A percentile compares a stretch with the other conserved stretches of the same genome.
phyloP scores from a whole-genome alignment of 768 basidiomycete species.

The Chalciporus piperatus region DNA sequence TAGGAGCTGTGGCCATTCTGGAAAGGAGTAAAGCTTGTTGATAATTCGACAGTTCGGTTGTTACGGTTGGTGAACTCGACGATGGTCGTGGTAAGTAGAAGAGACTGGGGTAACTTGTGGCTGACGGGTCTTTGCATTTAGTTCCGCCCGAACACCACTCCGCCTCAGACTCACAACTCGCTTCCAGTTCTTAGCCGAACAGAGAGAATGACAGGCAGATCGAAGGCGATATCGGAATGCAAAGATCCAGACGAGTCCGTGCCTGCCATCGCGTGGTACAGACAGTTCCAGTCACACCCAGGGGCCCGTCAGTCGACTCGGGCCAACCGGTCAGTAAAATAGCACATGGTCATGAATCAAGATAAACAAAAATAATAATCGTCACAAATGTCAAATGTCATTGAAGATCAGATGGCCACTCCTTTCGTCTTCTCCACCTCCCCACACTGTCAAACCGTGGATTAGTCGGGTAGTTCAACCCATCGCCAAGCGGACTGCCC shows the following conservation, averaged over 20 bases:
- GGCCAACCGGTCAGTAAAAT: neutral
- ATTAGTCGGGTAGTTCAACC: constrained; percentile 62
- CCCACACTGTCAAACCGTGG: constrained; percentile 73
- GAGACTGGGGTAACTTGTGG: too few relatives aligned
- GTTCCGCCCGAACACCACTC: constrained; percentile 21
- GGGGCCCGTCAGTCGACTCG: too few relatives aligned
- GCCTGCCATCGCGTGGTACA: neutral
- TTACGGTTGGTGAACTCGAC: too few relatives aligned
- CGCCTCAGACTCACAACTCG: too few relatives aligned
- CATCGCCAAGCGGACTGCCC: constrained; percentile 57
- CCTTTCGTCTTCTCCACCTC: constrained; percentile 58
- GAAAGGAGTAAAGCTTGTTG: neutral
- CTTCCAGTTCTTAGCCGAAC: neutral
- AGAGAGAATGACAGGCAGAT: neutral
- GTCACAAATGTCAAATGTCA: constrained; percentile 30
- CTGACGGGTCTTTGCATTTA: constrained; percentile 2
- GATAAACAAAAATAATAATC: constrained; percentile 2
- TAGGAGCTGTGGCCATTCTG: constrained; percentile 27
- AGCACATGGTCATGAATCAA: neutral
- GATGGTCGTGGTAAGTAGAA: too few relatives aligned
- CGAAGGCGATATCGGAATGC: neutral
- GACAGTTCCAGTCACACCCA: neutral
- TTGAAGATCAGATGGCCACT: constrained; percentile 68
- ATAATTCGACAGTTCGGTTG: neutral
- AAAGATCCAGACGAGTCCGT: neutral